Evolutionary conservation across 2,329 filamentous ascomycete genomes (phyloP).

Genomic region (Monilinia vaccinii-corymbosi): DNA sequence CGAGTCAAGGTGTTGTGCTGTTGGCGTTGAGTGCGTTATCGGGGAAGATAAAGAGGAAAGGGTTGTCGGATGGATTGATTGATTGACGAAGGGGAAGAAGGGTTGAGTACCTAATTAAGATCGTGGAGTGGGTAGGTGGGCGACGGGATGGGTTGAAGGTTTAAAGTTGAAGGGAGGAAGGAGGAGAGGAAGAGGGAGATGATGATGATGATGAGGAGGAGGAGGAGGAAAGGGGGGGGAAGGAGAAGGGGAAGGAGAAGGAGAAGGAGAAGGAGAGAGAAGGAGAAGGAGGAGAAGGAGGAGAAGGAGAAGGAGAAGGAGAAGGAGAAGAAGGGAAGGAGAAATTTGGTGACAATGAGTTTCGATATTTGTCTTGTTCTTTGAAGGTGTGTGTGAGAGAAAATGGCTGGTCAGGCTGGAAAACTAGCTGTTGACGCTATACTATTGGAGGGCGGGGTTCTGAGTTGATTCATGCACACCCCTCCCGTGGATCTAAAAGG

Average conservation of each 20-base stretch:
- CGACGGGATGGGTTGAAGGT: slow-evolving; percentile 4
- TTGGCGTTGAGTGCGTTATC: not conserved
- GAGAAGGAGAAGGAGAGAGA: slow-evolving; percentile 14
- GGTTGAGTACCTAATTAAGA: slow-evolving; percentile 7
- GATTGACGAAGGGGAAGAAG: slow-evolving; percentile 8
- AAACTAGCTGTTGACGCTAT: slow-evolving; percentile 7
- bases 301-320: slow-evolving; percentile 10
- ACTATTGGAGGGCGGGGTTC: not conserved
- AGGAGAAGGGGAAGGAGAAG: too few relatives aligned
- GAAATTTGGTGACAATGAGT: slow-evolving; percentile 7
- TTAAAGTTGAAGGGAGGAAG: slow-evolving; percentile 15
- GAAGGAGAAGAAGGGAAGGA: slow-evolving; percentile 17
- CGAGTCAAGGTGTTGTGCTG: not conserved
- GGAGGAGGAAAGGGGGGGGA: too few relatives aligned
- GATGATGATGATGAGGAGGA: too few relatives aligned
- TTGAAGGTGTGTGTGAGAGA: slow-evolving; percentile 2
- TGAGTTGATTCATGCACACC: not conserved
- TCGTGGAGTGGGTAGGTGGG: slow-evolving; percentile 8
- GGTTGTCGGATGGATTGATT: slow-evolving; percentile 2
- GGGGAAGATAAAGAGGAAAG: slow-evolving; percentile 7
- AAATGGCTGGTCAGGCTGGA: slow-evolving; percentile 1
- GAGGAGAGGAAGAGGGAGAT: slow-evolving; percentile 18
- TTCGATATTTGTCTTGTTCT: not conserved
- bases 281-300: slow-evolving; percentile 17
- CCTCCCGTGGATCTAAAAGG: not conserved